phyloP scores from a whole-genome alignment of 202 grass and related monocot species.

The Panicum virgatum region DNA sequence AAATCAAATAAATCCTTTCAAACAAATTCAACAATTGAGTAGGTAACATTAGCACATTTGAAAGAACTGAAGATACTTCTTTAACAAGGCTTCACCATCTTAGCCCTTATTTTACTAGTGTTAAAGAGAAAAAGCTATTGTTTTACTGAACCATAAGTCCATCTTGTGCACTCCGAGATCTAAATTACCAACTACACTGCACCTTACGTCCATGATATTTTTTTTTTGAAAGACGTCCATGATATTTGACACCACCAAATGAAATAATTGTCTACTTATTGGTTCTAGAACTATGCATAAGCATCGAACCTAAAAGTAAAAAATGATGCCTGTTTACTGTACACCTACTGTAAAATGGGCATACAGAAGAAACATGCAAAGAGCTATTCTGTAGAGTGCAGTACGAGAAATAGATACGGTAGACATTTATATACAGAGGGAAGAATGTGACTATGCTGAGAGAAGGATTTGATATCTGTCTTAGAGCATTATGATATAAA shows the following conservation, averaged over 20 bases:
- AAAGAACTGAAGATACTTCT: neutral
- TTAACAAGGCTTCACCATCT: conserved; percentile 1
- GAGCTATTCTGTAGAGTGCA: neutral
- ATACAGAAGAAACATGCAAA: neutral
- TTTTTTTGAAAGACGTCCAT: too few species aligned
- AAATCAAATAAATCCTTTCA: neutral
- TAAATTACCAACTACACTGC: neutral
- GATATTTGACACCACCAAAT: neutral
- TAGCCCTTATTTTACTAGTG: conserved; percentile 9
- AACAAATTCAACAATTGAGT: neutral
- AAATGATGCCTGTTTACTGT: neutral
- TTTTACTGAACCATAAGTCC: neutral
- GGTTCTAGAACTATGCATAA: conserved; percentile 11
- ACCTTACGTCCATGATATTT: neutral
- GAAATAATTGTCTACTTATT: conserved; percentile 6
- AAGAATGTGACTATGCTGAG: neutral
- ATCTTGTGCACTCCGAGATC: neutral
- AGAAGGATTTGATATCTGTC: neutral
- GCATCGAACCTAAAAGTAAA: neutral
- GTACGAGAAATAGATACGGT: conserved; percentile 13
- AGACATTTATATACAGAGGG: neutral
- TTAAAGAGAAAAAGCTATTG: neutral
- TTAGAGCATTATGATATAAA: neutral
- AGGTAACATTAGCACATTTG: neutral
- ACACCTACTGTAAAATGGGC: neutral